A percentile compares a stretch with the other conserved stretches of the same genome.
Conservation (phyloP, 2,329 filamentous ascomycete species). For the Thyridium curvatum region DNA sequence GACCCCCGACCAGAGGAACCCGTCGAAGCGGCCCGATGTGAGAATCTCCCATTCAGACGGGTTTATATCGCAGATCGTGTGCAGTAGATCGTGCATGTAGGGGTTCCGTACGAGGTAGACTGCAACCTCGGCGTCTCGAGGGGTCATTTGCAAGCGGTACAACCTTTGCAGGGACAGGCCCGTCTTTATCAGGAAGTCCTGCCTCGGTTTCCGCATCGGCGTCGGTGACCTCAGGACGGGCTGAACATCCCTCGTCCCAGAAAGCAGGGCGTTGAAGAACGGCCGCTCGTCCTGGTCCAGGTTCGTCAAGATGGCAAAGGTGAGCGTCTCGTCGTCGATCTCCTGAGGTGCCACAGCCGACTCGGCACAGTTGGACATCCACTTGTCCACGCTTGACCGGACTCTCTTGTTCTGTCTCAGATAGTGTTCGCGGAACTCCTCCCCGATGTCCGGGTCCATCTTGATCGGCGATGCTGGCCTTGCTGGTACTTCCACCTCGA, state of each 20-base stretch:
- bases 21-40: conserved; percentile 88
- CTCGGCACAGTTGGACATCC: conserved; percentile 77
- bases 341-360: conserved; percentile 74
- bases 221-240: conserved; percentile 60
- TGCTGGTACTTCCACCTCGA: conserved; percentile 29
- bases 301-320: conserved; percentile 89
- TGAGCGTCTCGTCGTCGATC: conserved; percentile 88
- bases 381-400: conserved; percentile 82
- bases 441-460: conserved; percentile 88
- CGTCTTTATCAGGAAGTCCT: conserved; percentile 68
- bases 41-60: conserved; percentile 95
- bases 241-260: conserved; percentile 50
- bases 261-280: conserved; percentile 75
- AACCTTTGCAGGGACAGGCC: conserved; percentile 76
- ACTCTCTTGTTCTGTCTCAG: conserved; percentile 89
- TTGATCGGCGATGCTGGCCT: conserved; percentile 59
- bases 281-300: conserved; percentile 70
- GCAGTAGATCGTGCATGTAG: conserved; percentile 75
- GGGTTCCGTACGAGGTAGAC: conserved; percentile 82
- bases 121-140: conserved; percentile 79
- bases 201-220: conserved; percentile 57
- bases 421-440: conserved; percentile 90
- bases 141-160: conserved; percentile 66
- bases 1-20: conserved; percentile 89
- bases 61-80: conserved; percentile 82